Evolutionary conservation across 73 alveolate species (phyloP).

Genomic region (Paramecium biaurelia): DNA sequence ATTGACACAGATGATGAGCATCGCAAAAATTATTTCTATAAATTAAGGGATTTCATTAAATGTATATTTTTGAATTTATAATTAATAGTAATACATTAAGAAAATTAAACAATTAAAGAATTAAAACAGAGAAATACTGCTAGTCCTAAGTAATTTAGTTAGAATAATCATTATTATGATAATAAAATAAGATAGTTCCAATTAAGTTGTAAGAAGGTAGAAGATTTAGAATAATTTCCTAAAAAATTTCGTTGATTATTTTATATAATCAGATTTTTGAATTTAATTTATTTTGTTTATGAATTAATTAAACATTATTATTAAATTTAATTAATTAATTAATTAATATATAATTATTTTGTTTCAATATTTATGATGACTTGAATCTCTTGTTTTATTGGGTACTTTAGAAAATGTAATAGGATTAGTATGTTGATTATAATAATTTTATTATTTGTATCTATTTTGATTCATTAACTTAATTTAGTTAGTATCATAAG

Average conservation of each 20-base stretch:
- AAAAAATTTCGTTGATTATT: not conserved
- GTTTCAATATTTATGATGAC: not conserved
- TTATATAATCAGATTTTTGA: not conserved
- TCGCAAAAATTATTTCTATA: conserved; percentile 56
- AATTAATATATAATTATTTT: not conserved
- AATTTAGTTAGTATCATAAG: not conserved
- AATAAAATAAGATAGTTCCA: not conserved
- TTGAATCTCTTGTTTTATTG: not conserved
- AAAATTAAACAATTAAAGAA: not conserved
- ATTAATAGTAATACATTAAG: not conserved
- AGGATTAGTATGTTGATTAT: not conserved
- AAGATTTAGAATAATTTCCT: not conserved
- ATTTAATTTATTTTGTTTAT: not conserved
- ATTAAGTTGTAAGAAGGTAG: not conserved
- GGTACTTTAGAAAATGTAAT: not conserved
- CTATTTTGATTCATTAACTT: not conserved
- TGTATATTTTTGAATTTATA: not conserved
- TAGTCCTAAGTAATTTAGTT: not conserved
- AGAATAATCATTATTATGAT: not conserved
- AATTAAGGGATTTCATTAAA: conserved; percentile 35
- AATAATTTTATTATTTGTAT: not conserved
- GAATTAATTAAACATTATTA: not conserved
- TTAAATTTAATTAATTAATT: not conserved
- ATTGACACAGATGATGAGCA: conserved; percentile 57
- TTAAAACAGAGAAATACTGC: not conserved